These are phyloP conservation scores for Aureobasidium sp. DNA, from an alignment of 2,329 filamentous ascomycete genomes.

Conservation along the genomic window DNA sequence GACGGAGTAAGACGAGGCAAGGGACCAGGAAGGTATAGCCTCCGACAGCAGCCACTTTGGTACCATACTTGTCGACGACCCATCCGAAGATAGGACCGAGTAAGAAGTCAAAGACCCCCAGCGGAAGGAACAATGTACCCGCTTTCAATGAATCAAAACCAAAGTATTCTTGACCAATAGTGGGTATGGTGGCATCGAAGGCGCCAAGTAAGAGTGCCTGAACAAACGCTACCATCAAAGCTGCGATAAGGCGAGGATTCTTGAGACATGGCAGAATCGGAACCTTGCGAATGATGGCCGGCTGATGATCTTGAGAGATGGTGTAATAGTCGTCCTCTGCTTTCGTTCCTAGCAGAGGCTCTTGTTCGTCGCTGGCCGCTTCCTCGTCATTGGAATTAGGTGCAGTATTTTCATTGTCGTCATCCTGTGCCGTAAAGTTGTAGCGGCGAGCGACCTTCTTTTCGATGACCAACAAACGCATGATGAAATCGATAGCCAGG, in stretches of 20 bases:
- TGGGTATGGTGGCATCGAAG: constrained; percentile 45
- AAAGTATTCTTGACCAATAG: constrained; percentile 37
- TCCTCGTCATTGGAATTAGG: constrained; percentile 16
- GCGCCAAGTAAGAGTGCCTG: constrained; percentile 38
- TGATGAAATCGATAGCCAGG: constrained; percentile 51
- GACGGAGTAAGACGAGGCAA: constrained; percentile 36
- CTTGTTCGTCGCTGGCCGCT: constrained; percentile 25
- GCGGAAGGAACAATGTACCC: constrained; percentile 42
- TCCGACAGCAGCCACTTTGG: constrained; percentile 36
- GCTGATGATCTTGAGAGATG: constrained; percentile 37
- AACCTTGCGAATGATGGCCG: constrained; percentile 34
- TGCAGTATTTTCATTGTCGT: constrained; percentile 13
- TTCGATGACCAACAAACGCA: constrained; percentile 57
- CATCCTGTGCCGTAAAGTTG: constrained; percentile 21
- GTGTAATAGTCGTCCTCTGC: constrained; percentile 33
- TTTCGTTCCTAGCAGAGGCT: constrained; percentile 35
- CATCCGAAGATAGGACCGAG: constrained; percentile 43
- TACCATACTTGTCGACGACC: constrained; percentile 41
- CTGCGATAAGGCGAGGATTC: constrained; percentile 36
- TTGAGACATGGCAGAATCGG: constrained; percentile 43
- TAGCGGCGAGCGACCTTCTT: constrained; percentile 51
- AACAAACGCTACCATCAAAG: constrained; percentile 36
- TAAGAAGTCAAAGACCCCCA: constrained; percentile 39
- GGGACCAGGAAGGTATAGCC: constrained; percentile 40
- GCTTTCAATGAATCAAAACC: constrained; percentile 38